A percentile compares a stretch with the other conserved stretches of the same genome.
Conservation (phyloP, 2,329 filamentous ascomycete genomes). For the Aspergillus sp. region DNA sequence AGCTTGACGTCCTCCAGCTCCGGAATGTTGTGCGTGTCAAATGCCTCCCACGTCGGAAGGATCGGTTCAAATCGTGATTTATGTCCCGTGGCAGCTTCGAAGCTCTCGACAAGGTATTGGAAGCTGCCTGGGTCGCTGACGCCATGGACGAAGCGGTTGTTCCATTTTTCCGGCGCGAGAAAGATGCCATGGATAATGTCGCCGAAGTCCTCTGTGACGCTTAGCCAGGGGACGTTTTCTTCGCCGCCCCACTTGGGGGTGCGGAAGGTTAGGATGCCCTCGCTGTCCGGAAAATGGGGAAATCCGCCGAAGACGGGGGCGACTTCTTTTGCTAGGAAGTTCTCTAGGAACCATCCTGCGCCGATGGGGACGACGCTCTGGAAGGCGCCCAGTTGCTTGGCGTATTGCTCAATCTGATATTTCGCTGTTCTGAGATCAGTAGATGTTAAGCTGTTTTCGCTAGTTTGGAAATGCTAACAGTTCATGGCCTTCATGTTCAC, state of each 20-base stretch:
- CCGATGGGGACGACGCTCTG: slow-evolving; percentile 30
- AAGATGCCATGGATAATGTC: slow-evolving; percentile 43
- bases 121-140: slow-evolving; percentile 30
- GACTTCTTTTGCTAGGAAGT: slow-evolving; percentile 31
- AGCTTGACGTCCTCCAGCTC: slow-evolving; percentile 7
- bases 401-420: slow-evolving; percentile 33
- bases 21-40: slow-evolving; percentile 6
- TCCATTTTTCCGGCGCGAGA: slow-evolving; percentile 33
- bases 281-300: slow-evolving; percentile 28
- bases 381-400: slow-evolving; percentile 26
- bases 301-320: slow-evolving; percentile 38
- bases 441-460: background rate
- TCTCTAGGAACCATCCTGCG: slow-evolving; percentile 41
- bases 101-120: slow-evolving; percentile 23
- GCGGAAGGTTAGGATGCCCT: slow-evolving; percentile 32
- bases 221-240: slow-evolving; percentile 34
- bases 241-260: slow-evolving; percentile 37
- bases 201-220: slow-evolving; percentile 38
- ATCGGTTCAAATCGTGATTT: slow-evolving; percentile 5
- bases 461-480: slow-evolving; percentile 15
- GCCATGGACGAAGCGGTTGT: slow-evolving; percentile 32
- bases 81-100: slow-evolving; percentile 26
- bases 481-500: slow-evolving; percentile 29
- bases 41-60: slow-evolving; percentile 6
- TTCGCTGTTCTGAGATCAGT: slow-evolving; percentile 18